phyloP scores from a whole-genome alignment of 2,329 filamentous ascomycete species.

The Neofusicoccum parvum region DNA sequence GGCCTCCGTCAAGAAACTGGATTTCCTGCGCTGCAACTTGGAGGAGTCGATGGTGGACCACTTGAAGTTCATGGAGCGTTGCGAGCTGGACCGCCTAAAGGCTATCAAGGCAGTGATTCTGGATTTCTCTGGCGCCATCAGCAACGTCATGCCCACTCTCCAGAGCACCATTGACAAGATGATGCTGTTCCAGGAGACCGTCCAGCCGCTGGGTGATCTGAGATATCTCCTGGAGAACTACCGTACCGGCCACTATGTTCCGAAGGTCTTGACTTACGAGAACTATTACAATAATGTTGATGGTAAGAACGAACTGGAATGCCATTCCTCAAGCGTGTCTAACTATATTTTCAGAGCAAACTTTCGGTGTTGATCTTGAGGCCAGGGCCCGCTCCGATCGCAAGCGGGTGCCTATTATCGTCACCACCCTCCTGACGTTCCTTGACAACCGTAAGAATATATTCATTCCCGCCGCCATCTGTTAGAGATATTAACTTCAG shows the following conservation, averaged over 20 bases:
- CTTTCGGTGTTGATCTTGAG: conserved; percentile 97
- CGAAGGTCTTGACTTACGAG: conserved; percentile 90
- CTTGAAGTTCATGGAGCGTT: conserved; percentile 94
- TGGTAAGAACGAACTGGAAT: conserved; percentile 43
- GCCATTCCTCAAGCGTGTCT: background rate
- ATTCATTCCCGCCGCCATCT: conserved; percentile 7
- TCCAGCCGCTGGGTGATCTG: conserved; percentile 89
- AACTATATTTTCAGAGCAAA: conserved; percentile 66
- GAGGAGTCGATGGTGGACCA: conserved; percentile 94
- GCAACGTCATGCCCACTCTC: conserved; percentile 94
- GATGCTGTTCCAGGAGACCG: conserved; percentile 98
- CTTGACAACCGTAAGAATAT: conserved; percentile 71
- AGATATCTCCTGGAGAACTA: conserved; percentile 96
- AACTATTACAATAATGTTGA: conserved; percentile 99
- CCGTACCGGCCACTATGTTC: conserved; percentile 88
- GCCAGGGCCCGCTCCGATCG: conserved; percentile 88
- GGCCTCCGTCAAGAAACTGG: conserved; percentile 78
- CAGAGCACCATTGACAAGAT: conserved; percentile 97
- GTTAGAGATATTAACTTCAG: conserved; percentile 13
- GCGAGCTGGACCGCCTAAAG: conserved; percentile 92
- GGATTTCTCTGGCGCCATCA: conserved; percentile 95
- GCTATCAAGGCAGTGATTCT: conserved; percentile 97
- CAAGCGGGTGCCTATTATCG: conserved; percentile 89
- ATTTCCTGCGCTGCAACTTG: conserved; percentile 88
- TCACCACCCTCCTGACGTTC: conserved; percentile 92